These are phyloP conservation scores for Talaromyces sp. DNA, from an alignment of 2,329 filamentous ascomycete species.

Conservation along the genomic window DNA sequence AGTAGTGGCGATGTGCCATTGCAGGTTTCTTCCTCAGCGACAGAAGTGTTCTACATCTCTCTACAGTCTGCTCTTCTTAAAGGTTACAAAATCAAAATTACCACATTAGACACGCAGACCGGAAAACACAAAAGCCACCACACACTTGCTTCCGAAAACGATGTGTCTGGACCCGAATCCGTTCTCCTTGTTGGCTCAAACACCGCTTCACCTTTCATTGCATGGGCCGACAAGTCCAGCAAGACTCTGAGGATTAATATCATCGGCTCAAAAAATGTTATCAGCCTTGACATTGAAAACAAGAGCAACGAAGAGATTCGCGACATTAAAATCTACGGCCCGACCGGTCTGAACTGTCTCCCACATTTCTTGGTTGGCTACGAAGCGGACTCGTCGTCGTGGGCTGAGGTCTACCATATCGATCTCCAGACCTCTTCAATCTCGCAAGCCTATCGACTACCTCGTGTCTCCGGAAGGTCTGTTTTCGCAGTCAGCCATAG, in stretches of 20 bases:
- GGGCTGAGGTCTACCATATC: slow-evolving; percentile 82
- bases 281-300: slow-evolving; percentile 39
- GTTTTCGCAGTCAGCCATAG: slow-evolving; percentile 75
- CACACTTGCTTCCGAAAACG: slow-evolving; percentile 68
- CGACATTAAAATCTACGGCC: slow-evolving; percentile 65
- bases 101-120: slow-evolving; percentile 67
- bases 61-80: slow-evolving; percentile 64
- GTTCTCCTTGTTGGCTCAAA: slow-evolving; percentile 42
- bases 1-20: slow-evolving; percentile 66
- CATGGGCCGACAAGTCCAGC: slow-evolving; percentile 44
- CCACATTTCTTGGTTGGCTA: slow-evolving; percentile 85
- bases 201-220: slow-evolving; percentile 41
- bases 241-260: slow-evolving; percentile 46
- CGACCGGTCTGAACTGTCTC: slow-evolving; percentile 66
- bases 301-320: slow-evolving; percentile 48
- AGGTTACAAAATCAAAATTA: slow-evolving; percentile 73
- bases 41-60: slow-evolving; percentile 70
- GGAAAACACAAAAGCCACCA: slow-evolving; percentile 71
- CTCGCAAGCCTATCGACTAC: slow-evolving; percentile 75
- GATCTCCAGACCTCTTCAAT: slow-evolving; percentile 67
- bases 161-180: slow-evolving; percentile 52
- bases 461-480: slow-evolving; percentile 65
- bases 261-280: slow-evolving; percentile 42
- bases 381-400: slow-evolving; percentile 65
- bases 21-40: slow-evolving; percentile 68